These are phyloP conservation scores for Penicillium malachiteum DNA, from an alignment of 495 filamentous ascomycete genomes.

Conservation along the genomic window DNA sequence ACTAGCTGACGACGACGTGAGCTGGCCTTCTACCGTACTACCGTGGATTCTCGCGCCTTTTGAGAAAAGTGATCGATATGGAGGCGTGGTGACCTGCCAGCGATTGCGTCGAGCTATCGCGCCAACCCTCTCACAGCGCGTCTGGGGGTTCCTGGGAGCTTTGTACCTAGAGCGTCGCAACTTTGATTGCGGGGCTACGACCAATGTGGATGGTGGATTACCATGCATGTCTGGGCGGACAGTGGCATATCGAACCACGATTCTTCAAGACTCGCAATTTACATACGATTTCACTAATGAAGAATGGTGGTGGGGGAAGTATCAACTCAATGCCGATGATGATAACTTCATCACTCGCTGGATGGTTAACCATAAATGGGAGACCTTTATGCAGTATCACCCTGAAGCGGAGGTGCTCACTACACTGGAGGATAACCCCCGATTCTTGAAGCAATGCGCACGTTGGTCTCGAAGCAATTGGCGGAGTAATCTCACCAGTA, in stretches of 20 bases:
- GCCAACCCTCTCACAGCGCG: slow-evolving; percentile 53
- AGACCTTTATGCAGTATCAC: slow-evolving; percentile 76
- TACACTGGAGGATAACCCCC: slow-evolving; percentile 69
- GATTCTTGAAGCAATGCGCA: slow-evolving; percentile 75
- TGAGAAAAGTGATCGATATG: slow-evolving; percentile 66
- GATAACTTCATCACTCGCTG: slow-evolving; percentile 84
- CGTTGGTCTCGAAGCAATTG: slow-evolving; percentile 82
- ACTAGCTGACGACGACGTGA: slow-evolving; percentile 86
- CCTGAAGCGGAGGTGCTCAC: slow-evolving; percentile 72
- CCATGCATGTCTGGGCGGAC: slow-evolving; percentile 87
- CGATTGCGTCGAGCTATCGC: slow-evolving; percentile 63
- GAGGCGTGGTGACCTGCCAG: slow-evolving; percentile 82
- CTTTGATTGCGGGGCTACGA: slow-evolving; percentile 86
- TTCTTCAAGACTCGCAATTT: slow-evolving; percentile 76
- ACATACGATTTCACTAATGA: slow-evolving; percentile 70
- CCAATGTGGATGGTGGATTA: slow-evolving; percentile 79
- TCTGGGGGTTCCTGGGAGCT: slow-evolving; percentile 78
- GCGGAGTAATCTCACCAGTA: slow-evolving; percentile 76
- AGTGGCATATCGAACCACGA: slow-evolving; percentile 76
- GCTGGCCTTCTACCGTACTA: slow-evolving; percentile 73
- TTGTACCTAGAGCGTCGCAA: slow-evolving; percentile 81
- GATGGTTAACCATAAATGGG: slow-evolving; percentile 73
- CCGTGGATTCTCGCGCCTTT: slow-evolving; percentile 85
- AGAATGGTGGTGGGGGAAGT: slow-evolving; percentile 63
- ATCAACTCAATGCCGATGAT: slow-evolving; percentile 77